Evolutionary conservation across 1,139 yeast species (phyloP).

Genomic region (Protomyces lactucae-debilis): DNA sequence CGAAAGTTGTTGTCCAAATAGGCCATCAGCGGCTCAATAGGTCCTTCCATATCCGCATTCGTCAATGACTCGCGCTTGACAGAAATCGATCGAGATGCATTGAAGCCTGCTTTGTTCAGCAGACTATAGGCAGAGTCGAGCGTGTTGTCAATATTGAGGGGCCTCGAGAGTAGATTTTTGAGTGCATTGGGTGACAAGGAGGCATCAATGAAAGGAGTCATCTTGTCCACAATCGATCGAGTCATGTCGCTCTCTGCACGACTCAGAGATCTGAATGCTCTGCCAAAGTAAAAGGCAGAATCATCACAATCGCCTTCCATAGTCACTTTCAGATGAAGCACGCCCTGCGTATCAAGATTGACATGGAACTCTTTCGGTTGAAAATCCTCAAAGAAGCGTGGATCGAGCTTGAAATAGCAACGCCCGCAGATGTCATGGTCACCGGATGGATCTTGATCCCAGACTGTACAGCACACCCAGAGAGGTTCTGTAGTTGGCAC

Average conservation of each 20-base stretch:
- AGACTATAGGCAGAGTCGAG: constrained; percentile 20
- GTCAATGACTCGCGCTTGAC: constrained; percentile 36
- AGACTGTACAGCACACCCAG: constrained; percentile 56
- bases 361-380: constrained; percentile 57
- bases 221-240: constrained; percentile 62
- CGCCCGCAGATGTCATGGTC: constrained; percentile 69
- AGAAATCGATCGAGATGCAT: background rate
- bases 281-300: constrained; percentile 72
- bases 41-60: constrained; percentile 56
- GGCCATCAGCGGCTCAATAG: constrained; percentile 69
- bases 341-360: constrained; percentile 66
- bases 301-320: constrained; percentile 75
- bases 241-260: constrained; percentile 62
- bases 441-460: constrained; percentile 60
- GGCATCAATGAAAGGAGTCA: constrained; percentile 46
- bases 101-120: constrained; percentile 21
- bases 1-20: constrained; percentile 66
- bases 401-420: constrained; percentile 59
- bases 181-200: constrained; percentile 41
- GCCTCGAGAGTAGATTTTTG: constrained; percentile 1
- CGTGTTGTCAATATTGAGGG: constrained; percentile 18
- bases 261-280: constrained; percentile 60
- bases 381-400: constrained; percentile 59
- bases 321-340: constrained; percentile 58
- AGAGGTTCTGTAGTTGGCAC: constrained; percentile 43